Conservation (phyloP, 1,284 basidiomycete species). For the Cutaneotrichosporon sp. region DNA sequence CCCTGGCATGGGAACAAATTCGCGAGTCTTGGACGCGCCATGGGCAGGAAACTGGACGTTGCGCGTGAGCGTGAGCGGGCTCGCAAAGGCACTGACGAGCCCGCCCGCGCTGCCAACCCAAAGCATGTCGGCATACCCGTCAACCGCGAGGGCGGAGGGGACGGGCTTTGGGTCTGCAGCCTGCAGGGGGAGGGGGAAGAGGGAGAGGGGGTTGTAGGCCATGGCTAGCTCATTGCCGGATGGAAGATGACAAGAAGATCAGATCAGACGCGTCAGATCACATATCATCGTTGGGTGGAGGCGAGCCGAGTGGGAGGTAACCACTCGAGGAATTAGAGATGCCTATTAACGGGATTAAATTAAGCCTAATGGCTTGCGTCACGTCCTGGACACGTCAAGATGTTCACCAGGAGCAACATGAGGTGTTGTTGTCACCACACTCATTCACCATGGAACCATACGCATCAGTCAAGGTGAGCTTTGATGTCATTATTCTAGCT, state of each 20-base stretch:
- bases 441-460: constrained; percentile 18
- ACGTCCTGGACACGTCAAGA: constrained; percentile 11
- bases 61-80: constrained; percentile 56
- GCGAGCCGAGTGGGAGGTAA: neutral
- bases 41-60: constrained; percentile 68
- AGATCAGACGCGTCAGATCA: neutral
- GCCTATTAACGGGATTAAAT: constrained; percentile 5
- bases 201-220: constrained; percentile 48
- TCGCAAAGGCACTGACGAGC: constrained; percentile 69
- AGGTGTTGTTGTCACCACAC: neutral
- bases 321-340: neutral
- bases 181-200: constrained; percentile 47
- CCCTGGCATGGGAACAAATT: constrained; percentile 23
- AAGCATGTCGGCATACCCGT: constrained; percentile 82
- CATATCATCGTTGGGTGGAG: neutral
- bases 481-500: constrained; percentile 9
- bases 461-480: constrained; percentile 22
- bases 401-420: neutral
- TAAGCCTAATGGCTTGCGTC: neutral
- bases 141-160: constrained; percentile 73
- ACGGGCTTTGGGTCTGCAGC: constrained; percentile 43
- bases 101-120: constrained; percentile 82
- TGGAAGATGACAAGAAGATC: neutral
- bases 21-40: constrained; percentile 55
- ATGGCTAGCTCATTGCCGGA: constrained; percentile 18